Percentiles rank a stretch among this genome's conserved stretches.
Conservation (phyloP, 768 basidiomycete genomes). For the Termitomyces sp. region DNA sequence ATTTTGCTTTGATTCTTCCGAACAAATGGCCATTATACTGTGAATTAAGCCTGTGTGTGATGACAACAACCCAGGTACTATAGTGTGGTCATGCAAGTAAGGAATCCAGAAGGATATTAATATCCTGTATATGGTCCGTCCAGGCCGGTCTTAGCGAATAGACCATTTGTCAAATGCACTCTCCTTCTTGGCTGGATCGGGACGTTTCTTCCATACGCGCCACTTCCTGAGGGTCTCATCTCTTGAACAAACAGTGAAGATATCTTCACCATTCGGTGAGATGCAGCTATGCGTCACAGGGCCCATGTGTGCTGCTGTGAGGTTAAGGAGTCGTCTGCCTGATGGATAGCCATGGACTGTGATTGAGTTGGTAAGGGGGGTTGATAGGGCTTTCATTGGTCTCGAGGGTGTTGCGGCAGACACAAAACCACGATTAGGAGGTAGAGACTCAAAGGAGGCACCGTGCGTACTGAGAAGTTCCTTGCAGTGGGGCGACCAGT, state of each 20-base stretch:
- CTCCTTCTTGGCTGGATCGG: conserved; percentile 25
- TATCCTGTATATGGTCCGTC: neutral
- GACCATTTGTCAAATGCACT: conserved; percentile 41
- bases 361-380: conserved; percentile 60
- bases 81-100: neutral
- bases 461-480: conserved; percentile 91
- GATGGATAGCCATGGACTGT: conserved; percentile 74
- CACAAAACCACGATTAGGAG: conserved; percentile 14
- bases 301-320: conserved; percentile 50
- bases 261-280: conserved; percentile 52
- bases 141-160: conserved; percentile 28
- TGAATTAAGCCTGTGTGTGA: neutral
- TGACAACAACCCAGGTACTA: neutral
- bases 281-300: conserved; percentile 57
- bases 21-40: neutral
- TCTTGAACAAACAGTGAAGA: conserved; percentile 58
- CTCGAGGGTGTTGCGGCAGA: conserved; percentile 25
- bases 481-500: conserved; percentile 82
- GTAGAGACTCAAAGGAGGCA: conserved; percentile 43
- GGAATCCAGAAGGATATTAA: neutral
- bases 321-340: conserved; percentile 41
- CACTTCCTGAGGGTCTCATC: conserved; percentile 74
- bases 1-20: neutral
- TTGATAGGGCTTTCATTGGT: conserved; percentile 42
- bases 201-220: conserved; percentile 53